phyloP scores from a whole-genome alignment of 208 protist genomes.

The Crithidia expoeki region DNA sequence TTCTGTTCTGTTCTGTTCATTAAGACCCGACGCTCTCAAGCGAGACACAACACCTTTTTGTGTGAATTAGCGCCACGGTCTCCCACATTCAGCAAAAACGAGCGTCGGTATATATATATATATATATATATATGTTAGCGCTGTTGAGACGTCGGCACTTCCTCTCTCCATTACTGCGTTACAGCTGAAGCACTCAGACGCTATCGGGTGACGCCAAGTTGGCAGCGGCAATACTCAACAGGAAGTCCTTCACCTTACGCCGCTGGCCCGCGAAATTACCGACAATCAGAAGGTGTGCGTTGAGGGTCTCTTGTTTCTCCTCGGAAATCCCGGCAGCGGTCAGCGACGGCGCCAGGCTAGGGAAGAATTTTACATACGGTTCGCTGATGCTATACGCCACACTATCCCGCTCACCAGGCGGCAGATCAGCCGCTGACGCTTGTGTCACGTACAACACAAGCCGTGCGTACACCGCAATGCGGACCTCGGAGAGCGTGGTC shows the following conservation, averaged over 20 bases:
- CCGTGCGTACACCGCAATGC: constrained; percentile 38
- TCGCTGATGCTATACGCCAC: constrained; percentile 46
- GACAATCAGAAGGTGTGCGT: constrained; percentile 57
- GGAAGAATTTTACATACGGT: constrained; percentile 51
- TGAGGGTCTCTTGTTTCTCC: constrained; percentile 50
- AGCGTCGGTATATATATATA: too few relatives aligned
- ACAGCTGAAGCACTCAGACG: background rate
- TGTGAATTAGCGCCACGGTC: too few relatives aligned
- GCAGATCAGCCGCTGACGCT: constrained; percentile 31
- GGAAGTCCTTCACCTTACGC: constrained; percentile 65
- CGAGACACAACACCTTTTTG: too few relatives aligned
- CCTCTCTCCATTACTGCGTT: background rate
- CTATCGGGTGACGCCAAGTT: background rate
- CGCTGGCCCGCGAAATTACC: constrained; percentile 40
- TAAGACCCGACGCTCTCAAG: too few relatives aligned
- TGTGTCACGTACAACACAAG: constrained; percentile 48
- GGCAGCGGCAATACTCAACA: constrained; percentile 28
- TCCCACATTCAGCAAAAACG: too few relatives aligned
- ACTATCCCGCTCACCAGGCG: constrained; percentile 37
- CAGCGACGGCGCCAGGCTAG: constrained; percentile 41
- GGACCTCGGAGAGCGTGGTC: constrained; percentile 37
- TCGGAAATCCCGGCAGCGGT: constrained; percentile 30
- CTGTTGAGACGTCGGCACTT: too few relatives aligned
- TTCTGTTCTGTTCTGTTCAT: background rate
- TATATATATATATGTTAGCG: too few relatives aligned